Evolutionary conservation across 805 yeast genomes (phyloP).

Genomic region (Wickerhamomyces queroliae): DNA sequence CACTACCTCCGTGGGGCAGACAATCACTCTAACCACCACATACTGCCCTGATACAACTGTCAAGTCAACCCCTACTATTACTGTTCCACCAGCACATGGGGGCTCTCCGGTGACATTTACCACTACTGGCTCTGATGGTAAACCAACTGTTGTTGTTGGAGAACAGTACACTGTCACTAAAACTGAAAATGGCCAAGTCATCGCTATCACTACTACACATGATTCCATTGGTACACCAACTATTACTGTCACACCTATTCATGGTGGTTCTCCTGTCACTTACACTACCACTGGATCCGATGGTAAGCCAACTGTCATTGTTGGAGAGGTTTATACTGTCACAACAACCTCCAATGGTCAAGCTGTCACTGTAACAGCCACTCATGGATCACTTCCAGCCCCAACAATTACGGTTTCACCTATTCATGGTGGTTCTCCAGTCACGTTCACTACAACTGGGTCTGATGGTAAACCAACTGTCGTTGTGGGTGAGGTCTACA

Average conservation of each 20-base stretch:
- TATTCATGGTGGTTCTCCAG: constrained; percentile 1
- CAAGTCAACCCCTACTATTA: background rate
- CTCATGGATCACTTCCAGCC: background rate
- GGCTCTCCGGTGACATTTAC: constrained; percentile 1
- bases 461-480: constrained; percentile 20
- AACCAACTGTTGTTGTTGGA: constrained; percentile 7
- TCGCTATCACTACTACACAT: background rate
- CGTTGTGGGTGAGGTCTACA: constrained; percentile 13
- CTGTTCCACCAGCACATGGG: background rate
- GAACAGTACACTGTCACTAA: constrained; percentile 7
- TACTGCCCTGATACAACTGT: too few relatives aligned
- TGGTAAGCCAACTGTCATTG: constrained; percentile 10
- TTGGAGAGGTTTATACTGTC: constrained; percentile 8
- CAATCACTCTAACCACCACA: background rate
- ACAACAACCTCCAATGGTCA: background rate
- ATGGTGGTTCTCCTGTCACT: background rate
- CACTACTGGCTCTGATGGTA: constrained; percentile 10
- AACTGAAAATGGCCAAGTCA: background rate
- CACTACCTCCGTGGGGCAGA: background rate
- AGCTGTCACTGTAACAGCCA: background rate
- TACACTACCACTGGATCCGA: constrained; percentile 8
- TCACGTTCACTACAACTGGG: constrained; percentile 7
- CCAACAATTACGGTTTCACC: background rate
- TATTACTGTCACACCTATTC: background rate
- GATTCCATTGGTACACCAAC: background rate